Evolutionary conservation across 441 rosid genomes (phyloP), one percentile per base, ranked within the genome.

Genomic region (Populus hybrid): DNA sequence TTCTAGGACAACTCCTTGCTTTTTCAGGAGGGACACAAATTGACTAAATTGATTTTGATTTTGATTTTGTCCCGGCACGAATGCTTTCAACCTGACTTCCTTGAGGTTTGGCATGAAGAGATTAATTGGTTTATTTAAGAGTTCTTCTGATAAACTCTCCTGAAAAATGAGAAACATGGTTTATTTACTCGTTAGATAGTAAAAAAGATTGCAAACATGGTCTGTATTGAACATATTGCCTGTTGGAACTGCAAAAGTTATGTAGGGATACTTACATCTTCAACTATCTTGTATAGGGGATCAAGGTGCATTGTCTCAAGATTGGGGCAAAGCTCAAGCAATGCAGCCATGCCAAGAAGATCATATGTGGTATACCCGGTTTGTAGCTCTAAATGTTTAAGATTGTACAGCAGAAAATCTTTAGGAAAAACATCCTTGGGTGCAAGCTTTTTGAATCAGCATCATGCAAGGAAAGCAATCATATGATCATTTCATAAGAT

Each of bases 321-420:
- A 71, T 70, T 64, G 8, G 80, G 80, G n/a, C 75, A 4, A 26
- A 77, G 50, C n/a, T 77, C 75, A 71, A 77, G 80, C 75, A 77
- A 64, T 26, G 77, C 74, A 59, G 74, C 78, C 77, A 74, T 32
- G 7, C 81, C 81, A 2, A 74, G 81, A 69, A 79, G 78, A 74
- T 74, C 75, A 69, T 69, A 69, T 21, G 26, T 36, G 10, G 77
- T 61, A 63, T 68, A 69, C 11, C 72, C 81, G 0, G 74, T 74
- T 69, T 69, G 74, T 32, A 73, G 70, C 77, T 69, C 81, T 73
- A 79, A 79, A 4, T 69, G 81, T 64, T 69, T 79, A 46, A 77
- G 79, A 70, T 77, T 70, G 74, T 70, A 70, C 30, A 77, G 70
- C 12, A 26, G 21, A 77, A 77, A 77, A 24, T 26, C 80, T 71